Percentiles rank a stretch among this genome's conserved stretches.
Conservation (phyloP, 306 rosid genomes). For the Ochetophila trinervis region DNA sequence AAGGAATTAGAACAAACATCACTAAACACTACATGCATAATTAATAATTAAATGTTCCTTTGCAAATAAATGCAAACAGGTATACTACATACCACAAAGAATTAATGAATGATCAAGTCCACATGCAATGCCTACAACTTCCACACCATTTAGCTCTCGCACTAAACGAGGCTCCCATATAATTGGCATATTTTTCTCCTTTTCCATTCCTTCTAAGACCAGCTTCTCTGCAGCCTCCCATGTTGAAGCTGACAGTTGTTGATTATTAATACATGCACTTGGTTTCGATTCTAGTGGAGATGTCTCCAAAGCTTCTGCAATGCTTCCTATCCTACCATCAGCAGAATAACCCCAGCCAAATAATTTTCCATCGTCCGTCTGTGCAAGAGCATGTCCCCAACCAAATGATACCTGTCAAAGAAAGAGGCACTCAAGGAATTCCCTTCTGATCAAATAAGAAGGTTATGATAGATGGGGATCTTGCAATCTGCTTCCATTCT, state of each 20-base stretch:
- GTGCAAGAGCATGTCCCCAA: conserved; percentile 95
- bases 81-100: conserved; percentile 57
- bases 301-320: conserved; percentile 44
- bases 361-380: conserved; percentile 70
- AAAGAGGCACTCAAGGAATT: conserved; percentile 20
- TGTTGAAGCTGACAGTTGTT: conserved; percentile 34
- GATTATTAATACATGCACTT: conserved; percentile 1
- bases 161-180: conserved; percentile 78
- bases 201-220: conserved; percentile 64
- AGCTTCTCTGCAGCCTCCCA: conserved; percentile 62
- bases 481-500: conserved; percentile 1
- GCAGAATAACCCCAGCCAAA: conserved; percentile 96
- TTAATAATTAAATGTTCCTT: conserved; percentile 1
- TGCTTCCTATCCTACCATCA: conserved; percentile 74
- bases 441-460: conserved; percentile 8
- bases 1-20: conserved; percentile 20
- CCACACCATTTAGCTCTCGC: conserved; percentile 48
- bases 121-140: conserved; percentile 71
- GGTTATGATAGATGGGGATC: neutral
- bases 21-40: conserved; percentile 1
- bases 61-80: conserved; percentile 15
- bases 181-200: conserved; percentile 77
- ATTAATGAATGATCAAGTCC: conserved; percentile 95
- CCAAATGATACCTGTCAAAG: conserved; percentile 75
- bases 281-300: conserved; percentile 57